Percentiles rank a stretch among this genome's conserved stretches.
Conservation (phyloP, 352 stramenopile genomes). For the Pythium utonaiense region DNA sequence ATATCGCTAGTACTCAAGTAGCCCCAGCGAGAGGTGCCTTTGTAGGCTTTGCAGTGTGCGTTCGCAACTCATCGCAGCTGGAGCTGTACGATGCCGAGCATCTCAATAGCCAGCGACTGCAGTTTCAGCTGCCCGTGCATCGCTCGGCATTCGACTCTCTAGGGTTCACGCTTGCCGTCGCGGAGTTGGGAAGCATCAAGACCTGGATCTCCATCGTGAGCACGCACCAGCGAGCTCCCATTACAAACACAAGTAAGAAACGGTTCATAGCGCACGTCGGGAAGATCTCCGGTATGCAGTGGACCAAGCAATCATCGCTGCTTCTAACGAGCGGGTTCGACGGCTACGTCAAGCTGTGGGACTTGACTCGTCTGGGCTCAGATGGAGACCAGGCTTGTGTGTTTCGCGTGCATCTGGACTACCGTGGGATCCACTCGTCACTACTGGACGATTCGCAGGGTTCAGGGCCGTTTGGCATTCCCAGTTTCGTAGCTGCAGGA, state of each 20-base stretch:
- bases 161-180: slow-evolving; percentile 37
- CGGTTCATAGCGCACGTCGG: slow-evolving; percentile 57
- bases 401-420: slow-evolving; percentile 42
- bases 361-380: slow-evolving; percentile 20
- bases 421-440: slow-evolving; percentile 39
- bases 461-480: no score
- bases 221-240: slow-evolving; percentile 2
- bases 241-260: slow-evolving; percentile 14
- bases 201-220: slow-evolving; percentile 52
- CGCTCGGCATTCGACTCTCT: slow-evolving; percentile 35
- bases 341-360: slow-evolving; percentile 70
- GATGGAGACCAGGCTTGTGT: slow-evolving; percentile 17
- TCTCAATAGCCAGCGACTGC: slow-evolving; percentile 10
- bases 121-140: slow-evolving; percentile 39
- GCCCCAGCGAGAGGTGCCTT: neutral
- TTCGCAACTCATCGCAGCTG: slow-evolving; percentile 3
- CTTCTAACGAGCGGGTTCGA: slow-evolving; percentile 49
- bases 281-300: slow-evolving; percentile 46
- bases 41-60: slow-evolving; percentile 7
- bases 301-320: slow-evolving; percentile 38
- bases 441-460: slow-evolving; percentile 28
- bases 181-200: slow-evolving; percentile 46
- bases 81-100: slow-evolving; percentile 1
- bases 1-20: slow-evolving; percentile 5
- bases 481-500: slow-evolving; percentile 29